Evolutionary conservation across 768 basidiomycete genomes (phyloP), one percentile per base, ranked within the genome.

Genomic region (Collybia nuda): DNA sequence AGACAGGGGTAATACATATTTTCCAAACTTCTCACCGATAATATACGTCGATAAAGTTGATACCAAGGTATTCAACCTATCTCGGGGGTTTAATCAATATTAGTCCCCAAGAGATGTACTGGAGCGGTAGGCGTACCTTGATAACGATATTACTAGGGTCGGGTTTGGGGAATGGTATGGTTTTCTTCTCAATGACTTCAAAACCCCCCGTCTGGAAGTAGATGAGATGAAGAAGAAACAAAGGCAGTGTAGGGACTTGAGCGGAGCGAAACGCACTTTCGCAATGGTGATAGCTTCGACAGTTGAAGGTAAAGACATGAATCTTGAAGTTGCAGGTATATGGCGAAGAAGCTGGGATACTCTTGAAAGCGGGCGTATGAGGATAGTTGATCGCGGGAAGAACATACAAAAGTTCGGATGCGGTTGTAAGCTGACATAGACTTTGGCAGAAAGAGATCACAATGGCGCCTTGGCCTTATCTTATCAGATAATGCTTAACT

Each of bases 21-120:
- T 23, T 35, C 26, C 14, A 15, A 32, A 5, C n/a, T 18, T 15
- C 48, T 65, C 68, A 86, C 81, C 93, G 77, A 62, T 79, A 83
- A 66, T 97, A 95, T 39, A 82, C 84, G 63, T 90, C 88, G 62
- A 88, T 92, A 64, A 89, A 97, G 72, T 97, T 97, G 59, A 96
- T 79, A 6, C 90, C 91, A 7, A 77, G 70, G 57, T 85, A 93
- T 57, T 90, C 82, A 19, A 85, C 74, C 88, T 87, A 60, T 51
- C 22, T 19, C 32, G 18, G 22, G 24, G 23, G 18, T 24, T 47
- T 52, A 28, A 17, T 21, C 42, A 28, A 35, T 39, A 15, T 14
- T 3, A 39, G 6, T 17, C 32, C 21, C 19, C n/a, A 18, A 3
- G 8, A 44, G 9, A 32, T 21, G 29, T n/a, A n/a, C 24, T 26